Base-by-base conservation (phyloP, 2,329 filamentous ascomycete genomes). In the Aureobasidium sp. region DNA sequence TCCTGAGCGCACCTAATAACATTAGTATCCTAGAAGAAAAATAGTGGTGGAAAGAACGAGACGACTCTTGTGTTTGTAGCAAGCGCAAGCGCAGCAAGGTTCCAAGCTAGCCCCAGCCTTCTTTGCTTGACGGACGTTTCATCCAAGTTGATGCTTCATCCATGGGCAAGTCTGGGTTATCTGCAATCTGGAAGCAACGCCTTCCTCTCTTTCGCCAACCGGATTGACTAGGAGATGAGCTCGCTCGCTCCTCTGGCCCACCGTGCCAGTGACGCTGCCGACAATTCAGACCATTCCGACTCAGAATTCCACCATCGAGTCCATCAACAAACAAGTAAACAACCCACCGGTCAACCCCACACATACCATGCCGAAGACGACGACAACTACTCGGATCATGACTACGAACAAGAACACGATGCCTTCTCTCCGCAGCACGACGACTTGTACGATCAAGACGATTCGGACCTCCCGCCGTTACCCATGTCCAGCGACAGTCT, bases 361-460 rank as follows among this genome's bases (percentile, higher is more conserved):
- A 24, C 47, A 26, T 44, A 43, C 37, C 46, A 36, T 26, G n/a
- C 3, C 36, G 17, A 34, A n/a, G 34, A 41, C 34, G 26, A 39
- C n/a, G 26, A 50, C n/a, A n/a, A n/a, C 32, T 32, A 44, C 47
- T 20, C 34, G 36, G 36, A 52, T 8, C 13, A 44, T n/a, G 57
- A 41, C 17, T 12, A 51, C 27, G 59, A 55, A 17, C 27, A 62
- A 1, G 60, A 56, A 41, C 7, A 26, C 29, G 6, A 62, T 47
- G 43, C 34, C 10, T 9, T 32, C 32, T 37, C 32, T n/a, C 43
- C 77, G 44, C 69, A 77, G 34, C 74, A 76, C 32, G 73, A 74
- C 15, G 68, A 78, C 34, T 75, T 76, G 6, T 67, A 71, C 39
- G 72, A 74, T 59, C 73, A 75, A 53, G 72, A 76, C 63, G 75